Evolutionary conservation across 805 yeast genomes (phyloP).

Genomic region (Brettanomyces nanus): DNA sequence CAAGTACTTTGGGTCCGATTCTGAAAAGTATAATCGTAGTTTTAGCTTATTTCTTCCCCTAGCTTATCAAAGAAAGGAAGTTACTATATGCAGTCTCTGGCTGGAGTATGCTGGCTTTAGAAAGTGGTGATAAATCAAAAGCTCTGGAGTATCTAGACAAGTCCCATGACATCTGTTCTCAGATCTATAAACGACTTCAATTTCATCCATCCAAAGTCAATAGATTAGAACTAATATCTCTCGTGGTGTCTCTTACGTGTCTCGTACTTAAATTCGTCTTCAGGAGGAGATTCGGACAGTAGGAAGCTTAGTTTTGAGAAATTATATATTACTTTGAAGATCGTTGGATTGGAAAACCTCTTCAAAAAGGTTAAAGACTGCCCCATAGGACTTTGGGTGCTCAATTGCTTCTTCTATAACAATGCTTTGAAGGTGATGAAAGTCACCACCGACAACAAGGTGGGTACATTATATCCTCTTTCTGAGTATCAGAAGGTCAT

Average conservation of each 20-base stretch:
- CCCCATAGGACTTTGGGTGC: constrained; percentile 10
- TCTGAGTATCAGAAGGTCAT: constrained; percentile 12
- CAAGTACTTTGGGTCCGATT: constrained; percentile 3
- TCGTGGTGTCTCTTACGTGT: constrained; percentile 12
- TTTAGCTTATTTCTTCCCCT: constrained; percentile 2
- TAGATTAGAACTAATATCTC: constrained; percentile 7
- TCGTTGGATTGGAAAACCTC: constrained; percentile 11
- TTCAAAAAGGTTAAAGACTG: constrained; percentile 6
- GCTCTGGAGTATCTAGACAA: constrained; percentile 2
- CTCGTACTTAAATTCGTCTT: constrained; percentile 13
- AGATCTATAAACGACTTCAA: neutral
- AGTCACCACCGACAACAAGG: constrained; percentile 12
- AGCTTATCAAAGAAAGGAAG: constrained; percentile 2
- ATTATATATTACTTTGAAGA: constrained; percentile 8
- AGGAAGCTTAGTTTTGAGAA: constrained; percentile 16
- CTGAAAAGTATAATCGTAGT: constrained; percentile 2
- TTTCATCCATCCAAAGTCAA: neutral
- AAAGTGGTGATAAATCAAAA: neutral
- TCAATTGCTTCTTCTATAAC: constrained; percentile 18
- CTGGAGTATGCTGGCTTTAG: constrained; percentile 2
- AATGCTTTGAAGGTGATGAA: constrained; percentile 16
- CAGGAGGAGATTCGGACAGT: constrained; percentile 11
- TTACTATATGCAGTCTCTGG: constrained; percentile 4
- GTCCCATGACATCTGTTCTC: neutral
- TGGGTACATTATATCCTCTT: constrained; percentile 18